Evolutionary conservation across 345 rosid species (phyloP).

Genomic region (Eucalyptus pauciflora): DNA sequence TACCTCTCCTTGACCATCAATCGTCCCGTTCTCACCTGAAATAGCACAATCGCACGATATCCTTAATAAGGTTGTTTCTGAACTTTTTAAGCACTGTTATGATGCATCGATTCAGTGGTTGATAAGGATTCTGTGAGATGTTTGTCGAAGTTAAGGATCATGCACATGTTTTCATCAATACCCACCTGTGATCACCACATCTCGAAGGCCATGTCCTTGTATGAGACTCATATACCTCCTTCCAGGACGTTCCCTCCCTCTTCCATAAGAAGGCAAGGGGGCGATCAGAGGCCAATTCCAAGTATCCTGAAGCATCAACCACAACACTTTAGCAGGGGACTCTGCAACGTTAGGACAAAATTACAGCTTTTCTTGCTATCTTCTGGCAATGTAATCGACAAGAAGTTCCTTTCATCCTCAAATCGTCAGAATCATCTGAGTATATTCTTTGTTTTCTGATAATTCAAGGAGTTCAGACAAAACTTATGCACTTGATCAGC

Average conservation of each 20-base stretch:
- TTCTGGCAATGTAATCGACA: not conserved
- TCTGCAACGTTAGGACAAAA: not conserved
- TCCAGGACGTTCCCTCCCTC: conserved; percentile 31
- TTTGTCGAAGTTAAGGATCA: not conserved
- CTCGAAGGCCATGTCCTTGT: conserved; percentile 16
- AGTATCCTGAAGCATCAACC: conserved; percentile 14
- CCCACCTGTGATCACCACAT: conserved; percentile 43
- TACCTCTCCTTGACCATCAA: conserved; percentile 49
- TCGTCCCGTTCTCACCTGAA: conserved; percentile 52
- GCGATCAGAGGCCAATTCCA: conserved; percentile 21
- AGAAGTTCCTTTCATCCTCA: not conserved
- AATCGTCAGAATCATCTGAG: not conserved
- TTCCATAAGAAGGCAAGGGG: conserved; percentile 38
- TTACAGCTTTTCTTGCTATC: not conserved
- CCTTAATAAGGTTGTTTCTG: not conserved
- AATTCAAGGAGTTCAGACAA: not conserved
- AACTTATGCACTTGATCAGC: not conserved
- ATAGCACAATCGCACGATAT: not conserved
- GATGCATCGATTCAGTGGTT: not conserved
- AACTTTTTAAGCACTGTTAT: not conserved
- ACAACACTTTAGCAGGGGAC: not conserved
- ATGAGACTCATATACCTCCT: conserved; percentile 34
- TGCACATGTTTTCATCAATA: not conserved
- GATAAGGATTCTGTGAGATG: not conserved
- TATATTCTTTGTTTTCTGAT: not conserved